Percentiles rank a stretch among this genome's conserved stretches.
Evolutionary conservation across 2,329 filamentous ascomycete genomes (phyloP).

Genomic region (Ceratocystis harringtonii): DNA sequence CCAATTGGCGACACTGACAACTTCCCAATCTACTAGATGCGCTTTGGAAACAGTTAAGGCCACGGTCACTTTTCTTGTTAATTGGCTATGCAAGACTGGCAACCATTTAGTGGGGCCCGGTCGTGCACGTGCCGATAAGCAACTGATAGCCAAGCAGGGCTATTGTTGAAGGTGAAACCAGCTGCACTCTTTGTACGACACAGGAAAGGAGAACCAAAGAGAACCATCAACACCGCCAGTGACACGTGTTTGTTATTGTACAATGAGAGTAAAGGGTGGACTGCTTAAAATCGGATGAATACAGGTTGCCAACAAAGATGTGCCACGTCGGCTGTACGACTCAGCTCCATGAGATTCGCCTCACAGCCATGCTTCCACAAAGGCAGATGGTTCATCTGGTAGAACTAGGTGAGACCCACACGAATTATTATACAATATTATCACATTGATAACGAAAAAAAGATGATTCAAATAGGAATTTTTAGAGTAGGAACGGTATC

Average conservation of each 20-base stretch:
- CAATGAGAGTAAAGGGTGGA: neutral
- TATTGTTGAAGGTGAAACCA: neutral
- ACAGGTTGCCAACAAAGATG: neutral
- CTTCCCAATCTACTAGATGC: neutral
- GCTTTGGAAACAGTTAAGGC: constrained; percentile 6
- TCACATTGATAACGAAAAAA: neutral
- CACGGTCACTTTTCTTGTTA: constrained; percentile 6
- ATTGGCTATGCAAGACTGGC: neutral
- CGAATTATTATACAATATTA: neutral
- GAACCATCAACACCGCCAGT: neutral
- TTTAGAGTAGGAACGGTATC: neutral
- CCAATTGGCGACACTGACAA: neutral
- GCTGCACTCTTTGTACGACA: neutral
- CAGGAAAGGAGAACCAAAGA: neutral
- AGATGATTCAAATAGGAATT: neutral
- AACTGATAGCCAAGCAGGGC: neutral
- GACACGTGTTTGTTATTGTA: neutral
- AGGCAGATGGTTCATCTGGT: neutral
- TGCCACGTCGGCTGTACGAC: neutral
- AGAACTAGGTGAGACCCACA: neutral
- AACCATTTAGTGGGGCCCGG: neutral
- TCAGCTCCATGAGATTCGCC: neutral
- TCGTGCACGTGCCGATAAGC: constrained; percentile 5
- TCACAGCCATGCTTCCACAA: neutral
- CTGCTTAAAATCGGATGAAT: neutral